Evolutionary conservation across 495 filamentous ascomycete genomes (phyloP), one percentile per base, ranked within the genome.

Genomic region (Aspergillus panamensis): DNA sequence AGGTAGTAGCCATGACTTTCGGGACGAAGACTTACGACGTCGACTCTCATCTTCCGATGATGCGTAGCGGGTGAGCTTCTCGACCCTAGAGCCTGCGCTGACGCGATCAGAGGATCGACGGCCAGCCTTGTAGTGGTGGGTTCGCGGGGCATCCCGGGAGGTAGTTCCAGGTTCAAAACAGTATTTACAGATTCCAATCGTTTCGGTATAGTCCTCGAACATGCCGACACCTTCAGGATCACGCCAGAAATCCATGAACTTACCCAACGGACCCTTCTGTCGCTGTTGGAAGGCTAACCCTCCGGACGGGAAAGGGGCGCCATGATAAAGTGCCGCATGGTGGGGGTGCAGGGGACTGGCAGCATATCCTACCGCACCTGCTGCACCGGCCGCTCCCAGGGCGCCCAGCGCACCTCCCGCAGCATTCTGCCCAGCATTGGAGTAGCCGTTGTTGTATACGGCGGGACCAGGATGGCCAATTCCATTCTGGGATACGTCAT

Each of bases 131-230:
- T 84, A 83, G 58, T 85, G 71, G 64, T 90, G 87, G 57, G 79
- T 82, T 58, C 87, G 76, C 37, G 87, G 87, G 3, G 87, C 87
- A 64, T 89, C 76, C 31, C 67, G 55, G n/a, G 80, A 77, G 29
- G 72, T 77, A 3, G 83, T 80, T 6, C 81, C 78, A 3, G 87
- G 85, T 20, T 85, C 81, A 60, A 90, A 90, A 62, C 87, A 90
- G 55, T 82, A 71, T 58, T 74, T 80, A 69, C 87, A 90, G 6
- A 88, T 80, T 17, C 87, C 87, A 49, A 87, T 88, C 49, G 81
- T 76, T 64, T 90, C 85, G 3, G 86, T 87, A 59, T 90, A 90
- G 62, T 87, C 85, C 67, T 90, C 87, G 63, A 86, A 90, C 58
- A 81, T 81, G 6, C 78, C 82, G 3, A 90, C 84, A 12, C 82